These are phyloP conservation scores for Globisporangium acanthophoron DNA, from an alignment of 352 stramenopile species.

Conservation along the genomic window DNA sequence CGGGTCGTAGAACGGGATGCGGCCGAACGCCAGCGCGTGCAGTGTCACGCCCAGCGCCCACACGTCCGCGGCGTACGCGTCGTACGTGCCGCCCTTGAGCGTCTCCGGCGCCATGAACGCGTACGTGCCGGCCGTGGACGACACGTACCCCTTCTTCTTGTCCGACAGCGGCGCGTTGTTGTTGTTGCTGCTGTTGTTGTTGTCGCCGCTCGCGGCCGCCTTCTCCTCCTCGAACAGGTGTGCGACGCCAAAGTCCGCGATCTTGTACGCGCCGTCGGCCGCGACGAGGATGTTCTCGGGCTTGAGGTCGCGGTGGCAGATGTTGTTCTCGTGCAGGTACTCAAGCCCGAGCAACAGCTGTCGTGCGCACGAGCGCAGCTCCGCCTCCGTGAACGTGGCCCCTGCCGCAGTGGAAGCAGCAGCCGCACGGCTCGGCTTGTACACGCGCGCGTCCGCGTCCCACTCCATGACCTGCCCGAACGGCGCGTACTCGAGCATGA, in stretches of 20 bases:
- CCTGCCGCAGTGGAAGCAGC: not conserved
- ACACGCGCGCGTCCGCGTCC: constrained; percentile 47
- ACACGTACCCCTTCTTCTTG: constrained; percentile 72
- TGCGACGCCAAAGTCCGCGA: constrained; percentile 81
- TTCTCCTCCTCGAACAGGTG: constrained; percentile 73
- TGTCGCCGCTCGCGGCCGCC: not conserved
- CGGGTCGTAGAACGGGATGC: constrained; percentile 78
- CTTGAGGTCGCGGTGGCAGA: constrained; percentile 85
- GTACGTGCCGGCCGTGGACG: constrained; percentile 77
- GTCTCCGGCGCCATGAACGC: constrained; percentile 84
- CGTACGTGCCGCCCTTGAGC: constrained; percentile 72
- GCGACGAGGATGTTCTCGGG: constrained; percentile 81
- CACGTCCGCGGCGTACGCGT: constrained; percentile 77
- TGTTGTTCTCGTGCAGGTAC: constrained; percentile 83
- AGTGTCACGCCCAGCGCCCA: constrained; percentile 86
- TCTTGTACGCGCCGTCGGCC: constrained; percentile 70
- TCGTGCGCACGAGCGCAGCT: constrained; percentile 59
- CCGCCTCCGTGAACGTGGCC: constrained; percentile 36
- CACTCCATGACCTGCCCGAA: constrained; percentile 84
- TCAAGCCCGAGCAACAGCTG: constrained; percentile 73
- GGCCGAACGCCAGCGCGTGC: constrained; percentile 73
- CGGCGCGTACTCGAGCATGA: constrained; percentile 83
- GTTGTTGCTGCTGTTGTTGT: constrained; percentile 6
- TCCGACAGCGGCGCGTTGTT: constrained; percentile 8
- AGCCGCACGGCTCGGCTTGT: constrained; percentile 19